Evolutionary conservation across 169 alveolate genomes (phyloP).

Genomic region (Fabrea salina): DNA sequence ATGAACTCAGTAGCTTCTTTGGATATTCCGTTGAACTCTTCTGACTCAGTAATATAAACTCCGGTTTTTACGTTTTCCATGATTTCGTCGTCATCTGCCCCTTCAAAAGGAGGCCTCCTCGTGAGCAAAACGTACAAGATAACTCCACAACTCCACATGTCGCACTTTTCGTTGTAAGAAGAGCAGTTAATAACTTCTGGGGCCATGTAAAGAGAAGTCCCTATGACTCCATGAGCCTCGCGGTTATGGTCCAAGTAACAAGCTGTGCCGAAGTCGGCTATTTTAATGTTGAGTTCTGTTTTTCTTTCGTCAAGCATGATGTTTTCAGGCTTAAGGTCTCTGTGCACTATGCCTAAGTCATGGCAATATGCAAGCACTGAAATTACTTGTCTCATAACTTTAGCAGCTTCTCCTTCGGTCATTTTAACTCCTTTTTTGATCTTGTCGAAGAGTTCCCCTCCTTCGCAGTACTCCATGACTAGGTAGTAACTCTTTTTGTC

Average conservation of each 20-base stretch:
- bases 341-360: conserved; percentile 50
- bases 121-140: conserved; percentile 37
- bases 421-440: background rate
- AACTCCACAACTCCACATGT: conserved; percentile 52
- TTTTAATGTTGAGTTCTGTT: conserved; percentile 34
- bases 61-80: conserved; percentile 30
- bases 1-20: conserved; percentile 39
- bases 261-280: conserved; percentile 65
- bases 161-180: conserved; percentile 46
- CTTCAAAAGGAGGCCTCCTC: conserved; percentile 49
- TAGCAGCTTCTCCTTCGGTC: background rate
- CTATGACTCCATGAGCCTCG: conserved; percentile 52
- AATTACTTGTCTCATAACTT: conserved; percentile 34
- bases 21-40: conserved; percentile 5
- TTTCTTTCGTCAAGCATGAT: conserved; percentile 43
- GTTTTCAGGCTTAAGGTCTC: conserved; percentile 70
- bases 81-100: conserved; percentile 41
- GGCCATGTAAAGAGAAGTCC: conserved; percentile 79
- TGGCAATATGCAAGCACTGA: conserved; percentile 54
- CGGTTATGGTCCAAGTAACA: conserved; percentile 36
- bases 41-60: background rate
- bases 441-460: conserved; percentile 40
- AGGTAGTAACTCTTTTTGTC: conserved; percentile 64
- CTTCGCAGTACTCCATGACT: conserved; percentile 56
- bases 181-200: conserved; percentile 67